These are phyloP conservation scores for Fomitopsis pinicola DNA, from an alignment of 1,284 basidiomycete species.

Conservation along the genomic window DNA sequence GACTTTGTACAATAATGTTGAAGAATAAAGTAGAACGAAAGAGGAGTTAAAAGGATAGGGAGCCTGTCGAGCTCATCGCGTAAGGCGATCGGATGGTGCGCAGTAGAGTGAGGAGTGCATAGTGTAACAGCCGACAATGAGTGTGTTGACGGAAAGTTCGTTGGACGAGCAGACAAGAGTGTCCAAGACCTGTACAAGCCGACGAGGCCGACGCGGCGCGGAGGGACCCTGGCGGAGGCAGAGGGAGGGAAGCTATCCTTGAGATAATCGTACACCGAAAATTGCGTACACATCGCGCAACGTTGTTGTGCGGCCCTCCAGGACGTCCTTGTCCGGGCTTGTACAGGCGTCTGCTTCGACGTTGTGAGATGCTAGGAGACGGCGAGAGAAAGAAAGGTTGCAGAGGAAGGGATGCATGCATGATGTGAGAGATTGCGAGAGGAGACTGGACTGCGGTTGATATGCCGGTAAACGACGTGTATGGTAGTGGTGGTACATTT, in stretches of 20 bases:
- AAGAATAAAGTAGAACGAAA: conserved; percentile 66
- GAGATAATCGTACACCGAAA: conserved; percentile 31
- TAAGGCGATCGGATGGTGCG: conserved; percentile 39
- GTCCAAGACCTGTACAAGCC: conserved; percentile 23
- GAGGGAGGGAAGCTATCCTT: conserved; percentile 33
- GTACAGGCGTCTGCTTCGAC: conserved; percentile 20
- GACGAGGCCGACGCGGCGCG: conserved; percentile 26
- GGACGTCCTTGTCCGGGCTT: conserved; percentile 20
- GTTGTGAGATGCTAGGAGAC: conserved; percentile 36
- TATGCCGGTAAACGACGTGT: conserved; percentile 57
- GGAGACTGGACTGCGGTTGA: conserved; percentile 52
- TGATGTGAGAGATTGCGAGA: conserved; percentile 48
- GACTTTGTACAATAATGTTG: conserved; percentile 54
- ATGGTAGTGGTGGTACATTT: conserved; percentile 73
- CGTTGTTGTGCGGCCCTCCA: conserved; percentile 15
- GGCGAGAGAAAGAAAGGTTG: conserved; percentile 33
- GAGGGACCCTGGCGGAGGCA: conserved; percentile 29
- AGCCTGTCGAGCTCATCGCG: conserved; percentile 41
- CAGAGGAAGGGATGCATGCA: conserved; percentile 67
- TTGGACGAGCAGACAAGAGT: conserved; percentile 25
- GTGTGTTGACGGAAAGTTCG: conserved; percentile 40
- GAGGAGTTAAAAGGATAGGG: conserved; percentile 24
- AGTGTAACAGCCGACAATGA: conserved; percentile 44
- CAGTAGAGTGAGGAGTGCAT: conserved; percentile 40
- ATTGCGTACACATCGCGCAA: conserved; percentile 20